phyloP scores from a whole-genome alignment of 768 basidiomycete species.

The Suillus ampliporus region DNA sequence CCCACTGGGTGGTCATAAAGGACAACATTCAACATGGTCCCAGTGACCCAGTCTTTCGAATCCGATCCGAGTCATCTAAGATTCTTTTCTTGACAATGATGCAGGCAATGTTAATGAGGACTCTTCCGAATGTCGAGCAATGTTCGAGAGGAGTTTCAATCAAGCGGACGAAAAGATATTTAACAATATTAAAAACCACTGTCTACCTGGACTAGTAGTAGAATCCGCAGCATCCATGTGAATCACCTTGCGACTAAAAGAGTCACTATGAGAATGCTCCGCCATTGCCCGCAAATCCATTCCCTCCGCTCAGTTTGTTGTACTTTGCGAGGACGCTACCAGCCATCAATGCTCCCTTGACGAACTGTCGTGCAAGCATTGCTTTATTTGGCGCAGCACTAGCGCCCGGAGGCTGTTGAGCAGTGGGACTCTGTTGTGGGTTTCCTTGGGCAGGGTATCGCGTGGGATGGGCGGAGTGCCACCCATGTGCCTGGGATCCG shows the following conservation, averaged over 20 bases:
- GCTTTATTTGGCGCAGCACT: not conserved
- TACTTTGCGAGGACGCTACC: not conserved
- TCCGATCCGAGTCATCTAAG: too few relatives aligned
- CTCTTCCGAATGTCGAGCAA: too few relatives aligned
- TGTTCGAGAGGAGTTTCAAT: not conserved
- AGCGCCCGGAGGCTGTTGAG: not conserved
- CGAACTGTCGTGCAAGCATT: not conserved
- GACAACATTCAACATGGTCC: too few relatives aligned
- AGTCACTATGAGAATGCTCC: not conserved
- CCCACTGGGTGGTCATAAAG: too few relatives aligned
- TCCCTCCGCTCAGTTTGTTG: not conserved
- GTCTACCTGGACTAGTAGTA: not conserved
- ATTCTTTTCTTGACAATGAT: too few relatives aligned
- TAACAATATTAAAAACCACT: not conserved
- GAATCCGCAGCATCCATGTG: not conserved
- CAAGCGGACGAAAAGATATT: not conserved
- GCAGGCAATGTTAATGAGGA: too few relatives aligned
- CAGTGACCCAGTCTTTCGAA: too few relatives aligned
- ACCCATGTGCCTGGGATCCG: not conserved
- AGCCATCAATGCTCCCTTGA: slow-evolving; percentile 5
- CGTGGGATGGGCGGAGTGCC: not conserved
- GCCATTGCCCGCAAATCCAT: not conserved
- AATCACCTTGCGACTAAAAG: not conserved
- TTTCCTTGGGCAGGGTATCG: not conserved
- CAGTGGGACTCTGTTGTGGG: not conserved